phyloP scores from a whole-genome alignment of 805 yeast species.

The Monosporozyma servazzii region DNA sequence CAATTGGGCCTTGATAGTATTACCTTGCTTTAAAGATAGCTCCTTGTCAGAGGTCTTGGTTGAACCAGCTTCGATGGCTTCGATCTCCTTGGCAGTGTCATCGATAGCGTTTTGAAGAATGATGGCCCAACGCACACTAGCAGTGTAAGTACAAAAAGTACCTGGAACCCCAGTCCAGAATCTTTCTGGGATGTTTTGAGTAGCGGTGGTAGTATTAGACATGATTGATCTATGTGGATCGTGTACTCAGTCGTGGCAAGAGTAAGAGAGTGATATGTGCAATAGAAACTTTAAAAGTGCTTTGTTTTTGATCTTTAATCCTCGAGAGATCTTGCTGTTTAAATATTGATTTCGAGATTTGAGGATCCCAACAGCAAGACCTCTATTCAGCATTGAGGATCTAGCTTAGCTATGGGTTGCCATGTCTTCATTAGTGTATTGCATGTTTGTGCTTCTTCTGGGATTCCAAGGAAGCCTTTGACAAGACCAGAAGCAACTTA shows the following conservation, averaged over 20 bases:
- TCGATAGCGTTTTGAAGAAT: slow-evolving; percentile 59
- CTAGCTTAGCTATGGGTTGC: no score
- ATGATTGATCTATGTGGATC: not conserved
- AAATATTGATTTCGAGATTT: not conserved
- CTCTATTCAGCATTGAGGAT: no score
- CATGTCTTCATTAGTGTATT: no score
- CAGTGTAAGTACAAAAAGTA: slow-evolving; percentile 79
- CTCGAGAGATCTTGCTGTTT: not conserved
- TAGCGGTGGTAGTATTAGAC: slow-evolving; percentile 8
- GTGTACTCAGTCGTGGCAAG: not conserved
- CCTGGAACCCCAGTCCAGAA: slow-evolving; percentile 59
- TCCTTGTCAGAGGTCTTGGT: not conserved
- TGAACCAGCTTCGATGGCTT: slow-evolving; percentile 20
- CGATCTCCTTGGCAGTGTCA: slow-evolving; percentile 42
- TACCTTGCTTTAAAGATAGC: slow-evolving; percentile 36
- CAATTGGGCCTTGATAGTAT: slow-evolving; percentile 35
- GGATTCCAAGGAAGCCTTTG: no score
- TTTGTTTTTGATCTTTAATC: no score
- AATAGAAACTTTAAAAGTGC: not conserved
- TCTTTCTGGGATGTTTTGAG: slow-evolving; percentile 19
- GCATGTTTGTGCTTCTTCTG: no score
- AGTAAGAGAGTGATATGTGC: not conserved
- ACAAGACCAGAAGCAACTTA: no score
- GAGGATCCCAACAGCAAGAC: no score
- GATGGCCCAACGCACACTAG: slow-evolving; percentile 78